These are phyloP conservation scores for Botrytis cinerea DNA, from an alignment of 2,329 filamentous ascomycete genomes.

Conservation along the genomic window DNA sequence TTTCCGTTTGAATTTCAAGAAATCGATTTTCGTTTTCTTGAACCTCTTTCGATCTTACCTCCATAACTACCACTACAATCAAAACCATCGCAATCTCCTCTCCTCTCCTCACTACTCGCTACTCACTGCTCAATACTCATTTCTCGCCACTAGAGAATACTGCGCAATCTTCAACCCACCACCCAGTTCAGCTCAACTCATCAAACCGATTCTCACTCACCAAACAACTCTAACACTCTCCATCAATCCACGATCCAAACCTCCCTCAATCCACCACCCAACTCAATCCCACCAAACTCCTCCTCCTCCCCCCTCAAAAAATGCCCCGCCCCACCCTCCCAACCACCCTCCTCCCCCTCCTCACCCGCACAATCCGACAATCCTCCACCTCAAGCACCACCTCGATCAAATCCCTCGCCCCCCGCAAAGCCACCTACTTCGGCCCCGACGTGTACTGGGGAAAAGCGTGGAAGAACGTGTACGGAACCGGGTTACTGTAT, in stretches of 20 bases:
- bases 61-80: accelerated
- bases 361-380: neutral
- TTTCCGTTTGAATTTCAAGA: neutral
- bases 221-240: neutral
- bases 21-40: neutral
- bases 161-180: neutral
- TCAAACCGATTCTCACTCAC: too few relatives aligned
- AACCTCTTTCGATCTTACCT: neutral
- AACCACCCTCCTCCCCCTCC: neutral
- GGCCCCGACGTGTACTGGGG: slow-evolving; percentile 18
- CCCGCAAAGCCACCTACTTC: neutral
- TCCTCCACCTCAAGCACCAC: neutral
- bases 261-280: neutral
- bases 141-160: too few relatives aligned
- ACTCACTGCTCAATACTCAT: too few relatives aligned
- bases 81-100: neutral
- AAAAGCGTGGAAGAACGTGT: slow-evolving; percentile 3
- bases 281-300: neutral
- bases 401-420: neutral
- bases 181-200: too few relatives aligned
- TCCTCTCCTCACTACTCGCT: neutral
- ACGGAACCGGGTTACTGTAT: neutral
- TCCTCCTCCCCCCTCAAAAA: neutral
- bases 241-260: neutral
- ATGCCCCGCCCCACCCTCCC: neutral